phyloP scores from a whole-genome alignment of 257 asterid genomes.

The Plantago ovata region DNA sequence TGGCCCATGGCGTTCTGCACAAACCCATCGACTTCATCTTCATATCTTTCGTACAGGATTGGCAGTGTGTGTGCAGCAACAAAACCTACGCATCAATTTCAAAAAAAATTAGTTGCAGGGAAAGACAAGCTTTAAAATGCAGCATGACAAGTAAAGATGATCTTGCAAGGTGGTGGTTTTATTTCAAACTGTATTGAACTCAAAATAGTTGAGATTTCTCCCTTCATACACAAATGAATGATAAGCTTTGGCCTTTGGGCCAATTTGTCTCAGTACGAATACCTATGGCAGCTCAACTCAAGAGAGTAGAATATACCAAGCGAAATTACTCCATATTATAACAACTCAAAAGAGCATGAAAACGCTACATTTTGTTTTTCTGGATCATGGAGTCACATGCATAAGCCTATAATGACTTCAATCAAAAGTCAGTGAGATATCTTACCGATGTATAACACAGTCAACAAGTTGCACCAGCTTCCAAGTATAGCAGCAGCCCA shows the following conservation, averaged over 20 bases:
- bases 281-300: background rate
- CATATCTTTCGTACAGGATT: slow-evolving; percentile 68
- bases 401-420: background rate
- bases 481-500: slow-evolving; percentile 73
- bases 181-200: too few relatives aligned
- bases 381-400: too few relatives aligned
- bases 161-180: too few relatives aligned
- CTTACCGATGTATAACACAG: slow-evolving; percentile 62
- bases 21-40: slow-evolving; percentile 66
- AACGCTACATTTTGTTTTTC: background rate
- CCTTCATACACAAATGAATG: too few relatives aligned
- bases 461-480: slow-evolving; percentile 86
- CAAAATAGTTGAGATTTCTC: too few relatives aligned
- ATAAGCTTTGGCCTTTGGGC: background rate
- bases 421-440: background rate
- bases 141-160: too few relatives aligned
- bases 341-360: background rate
- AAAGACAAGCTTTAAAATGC: too few relatives aligned
- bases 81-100: too few relatives aligned
- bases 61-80: slow-evolving; percentile 84
- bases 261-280: background rate
- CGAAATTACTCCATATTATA: background rate
- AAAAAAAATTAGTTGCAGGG: too few relatives aligned
- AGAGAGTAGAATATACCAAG: background rate
- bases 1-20: slow-evolving; percentile 39